Percentiles rank a stretch among this genome's conserved stretches.
These are phyloP conservation scores for Lentinus brumalis DNA, from an alignment of 768 basidiomycete genomes.

Conservation along the genomic window DNA sequence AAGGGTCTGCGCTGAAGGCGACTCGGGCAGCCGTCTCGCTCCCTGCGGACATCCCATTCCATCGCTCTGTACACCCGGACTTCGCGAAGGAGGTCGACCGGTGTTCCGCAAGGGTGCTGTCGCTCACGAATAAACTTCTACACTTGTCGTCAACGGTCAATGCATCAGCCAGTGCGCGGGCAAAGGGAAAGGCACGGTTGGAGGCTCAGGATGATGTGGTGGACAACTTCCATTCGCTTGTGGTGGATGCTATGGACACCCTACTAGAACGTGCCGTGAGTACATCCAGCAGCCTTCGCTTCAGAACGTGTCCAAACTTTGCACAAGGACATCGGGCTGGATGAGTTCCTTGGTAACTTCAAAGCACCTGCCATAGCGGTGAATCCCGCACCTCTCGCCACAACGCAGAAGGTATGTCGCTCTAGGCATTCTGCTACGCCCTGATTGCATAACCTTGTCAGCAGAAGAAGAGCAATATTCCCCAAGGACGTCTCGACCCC, in stretches of 20 bases:
- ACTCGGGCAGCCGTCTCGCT: conserved; percentile 63
- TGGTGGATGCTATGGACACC: conserved; percentile 85
- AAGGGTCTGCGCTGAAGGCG: conserved; percentile 60
- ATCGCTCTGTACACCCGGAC: conserved; percentile 78
- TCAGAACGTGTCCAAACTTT: background rate
- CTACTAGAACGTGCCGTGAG: conserved; percentile 82
- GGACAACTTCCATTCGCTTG: conserved; percentile 75
- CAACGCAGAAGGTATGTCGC: conserved; percentile 16
- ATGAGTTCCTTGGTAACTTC: conserved; percentile 70
- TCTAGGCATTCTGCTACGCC: background rate
- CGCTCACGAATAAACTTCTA: conserved; percentile 66
- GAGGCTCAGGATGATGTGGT: conserved; percentile 78
- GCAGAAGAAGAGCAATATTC: conserved; percentile 34
- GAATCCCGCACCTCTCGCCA: conserved; percentile 36
- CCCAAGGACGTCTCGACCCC: conserved; percentile 53
- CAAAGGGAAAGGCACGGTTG: conserved; percentile 58
- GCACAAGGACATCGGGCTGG: conserved; percentile 76
- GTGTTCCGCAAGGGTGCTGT: conserved; percentile 66
- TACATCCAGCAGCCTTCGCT: background rate
- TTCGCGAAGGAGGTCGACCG: conserved; percentile 73
- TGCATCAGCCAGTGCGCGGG: conserved; percentile 32
- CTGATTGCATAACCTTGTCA: conserved; percentile 5
- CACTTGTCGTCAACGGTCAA: conserved; percentile 49
- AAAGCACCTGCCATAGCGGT: conserved; percentile 68
- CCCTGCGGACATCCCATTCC: conserved; percentile 82